Base-by-base conservation (phyloP, 2,329 filamentous ascomycete species). In the Fusarium robinianum region DNA sequence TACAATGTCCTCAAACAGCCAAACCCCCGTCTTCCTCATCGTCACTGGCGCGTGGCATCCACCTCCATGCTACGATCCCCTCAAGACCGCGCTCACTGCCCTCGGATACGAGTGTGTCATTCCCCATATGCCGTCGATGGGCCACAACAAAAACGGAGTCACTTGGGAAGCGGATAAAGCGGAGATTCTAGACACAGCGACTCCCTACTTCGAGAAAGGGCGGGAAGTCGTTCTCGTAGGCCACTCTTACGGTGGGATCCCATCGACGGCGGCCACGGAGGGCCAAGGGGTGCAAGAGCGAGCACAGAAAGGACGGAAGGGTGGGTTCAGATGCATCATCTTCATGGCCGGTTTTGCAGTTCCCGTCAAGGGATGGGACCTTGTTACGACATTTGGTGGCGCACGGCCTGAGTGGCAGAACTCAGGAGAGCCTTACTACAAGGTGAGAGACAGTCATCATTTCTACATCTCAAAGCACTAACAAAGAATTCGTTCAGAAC, bases 21-120 rank as follows among this genome's bases (percentile, higher is more conserved):
- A 49, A 0, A 43, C 35, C 2, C 48, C 41, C 4, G 31, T 41
- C 27, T 24, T 51, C 7, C 46, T 50, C 1, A 19, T 51, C 2
- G 41, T 50, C 9, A 49, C 47, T 0, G 48, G 48, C 3, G 48
- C 48, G 6, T 51, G 48, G 48, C 46, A 51, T 16, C 46, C 48
- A 3, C 46, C 48, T 1, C 30, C 17, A 8, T 51, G 48, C 24
- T 51, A 51, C 19, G 35, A 44, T 5, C n/a, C 23, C 6, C 36
- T 51, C 1, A 41, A 34, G 3, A 3, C 5, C 1, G 46, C 26
- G 1, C 34, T 51, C 2, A 15, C 6, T 1, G 3, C 16, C 0
- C n/a, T 31, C 1, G 27, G 19, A 7, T 49, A 43, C 12, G 32
- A 49, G 8, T 49, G 38, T n/a, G 0, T 33, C 1, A 30, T 50